phyloP scores from a whole-genome alignment of 139 green algal genomes.

The Chlamydomonas sp. region DNA sequence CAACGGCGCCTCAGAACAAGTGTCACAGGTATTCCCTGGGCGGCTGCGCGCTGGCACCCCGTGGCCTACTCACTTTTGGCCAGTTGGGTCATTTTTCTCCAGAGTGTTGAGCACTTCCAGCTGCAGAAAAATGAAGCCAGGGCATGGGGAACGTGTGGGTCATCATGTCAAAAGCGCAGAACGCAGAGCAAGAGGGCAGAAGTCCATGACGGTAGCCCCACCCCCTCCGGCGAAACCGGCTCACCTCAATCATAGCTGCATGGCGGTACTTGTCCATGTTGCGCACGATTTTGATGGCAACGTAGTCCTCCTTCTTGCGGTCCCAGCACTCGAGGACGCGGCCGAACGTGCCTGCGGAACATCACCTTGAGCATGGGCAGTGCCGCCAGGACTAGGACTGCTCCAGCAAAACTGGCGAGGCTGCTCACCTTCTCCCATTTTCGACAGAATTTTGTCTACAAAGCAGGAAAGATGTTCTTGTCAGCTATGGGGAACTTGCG shows the following conservation, averaged over 20 bases:
- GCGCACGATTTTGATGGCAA: slow-evolving; percentile 96
- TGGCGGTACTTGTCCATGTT: slow-evolving; percentile 98
- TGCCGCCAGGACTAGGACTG: too few relatives aligned
- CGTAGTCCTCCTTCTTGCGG: slow-evolving; percentile 79
- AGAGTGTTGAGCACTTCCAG: slow-evolving; percentile 91
- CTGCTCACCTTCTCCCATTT: slow-evolving; percentile 89
- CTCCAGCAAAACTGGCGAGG: too few relatives aligned
- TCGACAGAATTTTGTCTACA: slow-evolving; percentile 94
- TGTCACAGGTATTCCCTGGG: not conserved
- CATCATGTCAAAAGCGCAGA: too few relatives aligned
- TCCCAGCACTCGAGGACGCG: slow-evolving; percentile 97
- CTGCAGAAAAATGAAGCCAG: slow-evolving; percentile 52
- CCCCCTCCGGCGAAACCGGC: not conserved
- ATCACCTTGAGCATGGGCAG: not conserved
- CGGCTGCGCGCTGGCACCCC: not conserved
- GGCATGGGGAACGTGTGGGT: too few relatives aligned
- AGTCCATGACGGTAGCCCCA: not conserved
- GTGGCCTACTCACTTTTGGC: slow-evolving; percentile 37
- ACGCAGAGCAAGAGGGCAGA: not conserved
- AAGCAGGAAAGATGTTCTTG: not conserved
- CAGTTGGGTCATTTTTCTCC: slow-evolving; percentile 76
- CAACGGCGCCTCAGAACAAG: not conserved
- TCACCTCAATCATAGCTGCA: slow-evolving; percentile 97
- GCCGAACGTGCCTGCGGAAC: slow-evolving; percentile 69
- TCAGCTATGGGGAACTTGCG: not conserved